Base-by-base conservation (phyloP, 1,284 basidiomycete genomes). In the Papiliotrema flavescens region DNA sequence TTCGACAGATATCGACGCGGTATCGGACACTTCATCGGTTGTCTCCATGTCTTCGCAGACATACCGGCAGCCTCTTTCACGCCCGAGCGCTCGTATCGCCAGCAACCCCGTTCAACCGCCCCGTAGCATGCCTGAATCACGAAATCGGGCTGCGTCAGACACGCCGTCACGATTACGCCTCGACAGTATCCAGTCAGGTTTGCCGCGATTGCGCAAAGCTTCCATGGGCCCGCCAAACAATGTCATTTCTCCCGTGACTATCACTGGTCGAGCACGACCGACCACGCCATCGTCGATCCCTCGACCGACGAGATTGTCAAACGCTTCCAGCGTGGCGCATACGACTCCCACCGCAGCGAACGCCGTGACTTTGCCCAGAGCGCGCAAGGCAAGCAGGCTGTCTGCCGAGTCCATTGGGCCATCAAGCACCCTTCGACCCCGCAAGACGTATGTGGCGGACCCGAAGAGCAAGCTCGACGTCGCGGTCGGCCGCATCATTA, bases 401-500 rank as follows among this genome's bases (percentile, higher is more conserved):
- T 35, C 46, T 35, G n/a, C 26, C 17, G 34, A 3, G 34, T 15
- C 23, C 28, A 34, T 36, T n/a, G 32, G 42, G 8, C 14, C n/a
- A 7, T n/a, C 23, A 5, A 36, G 35, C 36, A 22, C 22, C 20
- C 11, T 19, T 19, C 32, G 28, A 23, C 41, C 24, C 17, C 53
- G 24, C n/a, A 88, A 85, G 69, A 80, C 82, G 8, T 97, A 96
- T 64, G 78, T 90, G 43, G 82, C 93, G 2, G 85, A 95, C 73
- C 88, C 89, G 13, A 86, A 88, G 74, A 92, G 84, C 76, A 89
- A 88, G 67, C 82, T 98, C 1, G 94, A 98, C 70, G 83, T 94
- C 23, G 93, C 92, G 2, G 88, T 98, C 42, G 90, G 89, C 7
- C 84, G 88, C 62, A 88, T 97, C 45, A 84, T 97, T 57, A 96